Base-by-base conservation (phyloP, 371 early-diverging fungal species). In the Smittium mucronatum region DNA sequence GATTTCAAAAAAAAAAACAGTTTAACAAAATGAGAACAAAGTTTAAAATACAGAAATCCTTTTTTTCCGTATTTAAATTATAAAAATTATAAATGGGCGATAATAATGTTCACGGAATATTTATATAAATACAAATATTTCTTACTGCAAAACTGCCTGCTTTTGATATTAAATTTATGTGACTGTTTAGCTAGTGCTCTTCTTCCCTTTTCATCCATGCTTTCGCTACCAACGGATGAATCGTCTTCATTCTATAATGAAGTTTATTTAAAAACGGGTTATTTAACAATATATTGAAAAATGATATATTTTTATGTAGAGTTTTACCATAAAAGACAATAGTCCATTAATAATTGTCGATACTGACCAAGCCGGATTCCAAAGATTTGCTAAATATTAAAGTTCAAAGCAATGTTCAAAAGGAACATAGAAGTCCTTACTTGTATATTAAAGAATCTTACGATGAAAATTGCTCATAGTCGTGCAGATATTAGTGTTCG, bases 321-420 rank as follows among this genome's bases (percentile, higher is more conserved):
- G 2, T 15, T 31, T 64, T 71, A 93, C 93, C 98, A 98, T 98
- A 76, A 98, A 98, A 66, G 90, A 89, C 72, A 97, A 77, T 63
- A 97, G 78, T 2, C 98, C 98, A 69, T 89, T 95, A 68, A 98
- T 78, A 66, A 98, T 96, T 0, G 97, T 94, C 2, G 94, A 80
- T 8, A 96, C 95, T 57, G 92, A 91, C 98, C 97, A 96, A 65
- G 92, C 90, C 1, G 97, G 97, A 77, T 96, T 98, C 98, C 97
- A 98, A 36, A 88, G 85, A 75, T 80, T 87, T 34, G 88, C 36
- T 64, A 64, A 64, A 28, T 26, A 8, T 11, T 26, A 64, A 2
- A 63, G 26, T 63, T 15, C 8, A 26, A 15, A 47, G 47, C 25
- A 15, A 47, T 15, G 25, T 15, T 47, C 15, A 47, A 25, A 47